Base-by-base conservation (phyloP, 2,329 filamentous ascomycete species). In the Chalaropsis ovoidea region DNA sequence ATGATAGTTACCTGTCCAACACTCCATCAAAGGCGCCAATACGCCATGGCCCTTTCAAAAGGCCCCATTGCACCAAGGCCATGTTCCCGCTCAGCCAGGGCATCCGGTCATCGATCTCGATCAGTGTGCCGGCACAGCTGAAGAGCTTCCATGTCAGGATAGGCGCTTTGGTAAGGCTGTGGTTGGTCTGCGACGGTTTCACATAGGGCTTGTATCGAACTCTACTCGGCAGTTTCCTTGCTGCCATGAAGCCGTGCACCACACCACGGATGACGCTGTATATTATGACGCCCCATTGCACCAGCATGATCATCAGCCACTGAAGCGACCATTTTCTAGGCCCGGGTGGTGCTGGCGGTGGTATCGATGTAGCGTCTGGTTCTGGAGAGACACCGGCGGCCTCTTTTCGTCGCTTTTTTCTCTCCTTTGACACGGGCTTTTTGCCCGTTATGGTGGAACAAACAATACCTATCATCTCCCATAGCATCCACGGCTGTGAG, bases 401-500 rank as follows among this genome's bases (percentile, higher is more conserved):
- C 52, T 58, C 52, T 5, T 19, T 58, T 62, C 63, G 39, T 63
- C 67, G 60, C 42, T 42, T 64, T 45, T 63, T 41, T 2, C n/a
- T 41, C 49, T 66, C 62, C 60, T 66, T 61, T 4, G 68, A 64
- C 41, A 69, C 67, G 42, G 65, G 67, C 67, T 71, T 73, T 68
- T 72, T 74, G 67, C 63, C 60, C 2, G 63, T 65, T 5, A 67
- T 70, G 54, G 78, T 71, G 68, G 77, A 77, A n/a, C 79, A 81
- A 68, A 87, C 76, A 72, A 93, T 95, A 70, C 86, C 87, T 68
- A 95, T 82, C 67, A 84, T 82, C 74, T 95, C 91, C 84, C 88
- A 96, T 70, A 97, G 76, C 72, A 96, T 82, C 89, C 90, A 95
- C 27, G 89, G 89, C 76, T 97, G 87, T 70, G 88, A 90, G 49